These are phyloP conservation scores for Ustilago bromivora DNA, from an alignment of 1,284 basidiomycete genomes.

Conservation along the genomic window DNA sequence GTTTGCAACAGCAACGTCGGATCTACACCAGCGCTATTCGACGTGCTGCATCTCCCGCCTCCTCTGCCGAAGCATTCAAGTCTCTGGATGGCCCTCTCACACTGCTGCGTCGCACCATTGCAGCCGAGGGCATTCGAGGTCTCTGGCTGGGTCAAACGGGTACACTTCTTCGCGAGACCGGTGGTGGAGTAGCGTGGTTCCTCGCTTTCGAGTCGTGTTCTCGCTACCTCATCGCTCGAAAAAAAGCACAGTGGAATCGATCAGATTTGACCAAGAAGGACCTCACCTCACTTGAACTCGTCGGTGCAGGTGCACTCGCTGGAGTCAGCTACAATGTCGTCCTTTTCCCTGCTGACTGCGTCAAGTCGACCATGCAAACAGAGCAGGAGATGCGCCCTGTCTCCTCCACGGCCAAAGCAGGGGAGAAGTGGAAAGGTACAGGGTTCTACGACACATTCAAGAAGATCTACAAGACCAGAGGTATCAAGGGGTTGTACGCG, in stretches of 20 bases:
- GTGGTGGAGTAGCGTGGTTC: slow-evolving; percentile 89
- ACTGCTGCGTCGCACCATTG: slow-evolving; percentile 77
- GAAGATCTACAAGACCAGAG: slow-evolving; percentile 82
- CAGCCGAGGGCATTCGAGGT: slow-evolving; percentile 78
- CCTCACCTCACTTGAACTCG: slow-evolving; percentile 82
- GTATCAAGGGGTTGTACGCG: slow-evolving; percentile 87
- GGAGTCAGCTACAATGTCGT: slow-evolving; percentile 83
- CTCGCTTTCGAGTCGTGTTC: slow-evolving; percentile 77
- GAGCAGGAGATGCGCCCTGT: slow-evolving; percentile 80
- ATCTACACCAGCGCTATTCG: slow-evolving; percentile 32
- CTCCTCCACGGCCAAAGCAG: slow-evolving; percentile 1
- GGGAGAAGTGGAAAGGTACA: slow-evolving; percentile 71
- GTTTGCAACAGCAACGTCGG: slow-evolving; percentile 29
- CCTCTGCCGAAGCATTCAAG: slow-evolving; percentile 17
- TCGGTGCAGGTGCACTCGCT: slow-evolving; percentile 84
- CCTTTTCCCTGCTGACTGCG: slow-evolving; percentile 79
- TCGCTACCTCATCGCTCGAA: slow-evolving; percentile 48
- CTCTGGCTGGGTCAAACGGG: slow-evolving; percentile 90
- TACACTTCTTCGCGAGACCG: slow-evolving; percentile 83
- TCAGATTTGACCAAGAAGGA: slow-evolving; percentile 71
- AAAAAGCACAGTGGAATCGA: slow-evolving; percentile 57
- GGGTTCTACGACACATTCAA: slow-evolving; percentile 80
- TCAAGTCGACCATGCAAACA: slow-evolving; percentile 96
- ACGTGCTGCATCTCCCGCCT: neutral
- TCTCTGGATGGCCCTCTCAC: slow-evolving; percentile 77